Percentiles rank a stretch among this genome's conserved stretches.
phyloP scores from a whole-genome alignment of 2,329 filamentous ascomycete species.

The Lachnellula occidentalis region DNA sequence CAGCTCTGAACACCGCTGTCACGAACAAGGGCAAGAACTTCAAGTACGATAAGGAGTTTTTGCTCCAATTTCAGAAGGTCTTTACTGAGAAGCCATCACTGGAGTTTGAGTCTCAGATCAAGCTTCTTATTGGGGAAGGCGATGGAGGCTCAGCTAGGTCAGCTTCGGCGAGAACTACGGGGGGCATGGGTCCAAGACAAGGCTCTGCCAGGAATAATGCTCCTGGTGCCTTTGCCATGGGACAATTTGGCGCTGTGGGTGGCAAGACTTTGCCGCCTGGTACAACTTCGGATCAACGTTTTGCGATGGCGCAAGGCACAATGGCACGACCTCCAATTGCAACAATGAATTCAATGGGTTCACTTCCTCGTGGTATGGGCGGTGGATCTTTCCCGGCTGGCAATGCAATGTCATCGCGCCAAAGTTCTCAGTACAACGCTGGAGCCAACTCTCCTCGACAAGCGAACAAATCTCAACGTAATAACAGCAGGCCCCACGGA shows the following conservation, averaged over 20 bases:
- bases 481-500: constrained; percentile 58
- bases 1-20: constrained; percentile 77
- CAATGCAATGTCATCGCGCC: constrained; percentile 59
- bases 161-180: constrained; percentile 55
- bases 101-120: constrained; percentile 90
- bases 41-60: constrained; percentile 92
- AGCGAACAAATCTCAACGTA: constrained; percentile 55
- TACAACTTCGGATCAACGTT: constrained; percentile 73
- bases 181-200: constrained; percentile 42
- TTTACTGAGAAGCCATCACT: constrained; percentile 95
- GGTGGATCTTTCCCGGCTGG: constrained; percentile 55
- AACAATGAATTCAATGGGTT: constrained; percentile 48
- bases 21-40: constrained; percentile 76
- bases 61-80: constrained; percentile 92
- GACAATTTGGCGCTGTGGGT: constrained; percentile 54
- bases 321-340: constrained; percentile 40
- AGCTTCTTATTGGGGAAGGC: constrained; percentile 74
- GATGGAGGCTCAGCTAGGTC: constrained; percentile 59
- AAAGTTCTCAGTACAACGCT: constrained; percentile 48
- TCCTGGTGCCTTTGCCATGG: constrained; percentile 58
- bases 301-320: constrained; percentile 55
- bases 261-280: constrained; percentile 63
- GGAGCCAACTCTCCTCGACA: constrained; percentile 67
- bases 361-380: constrained; percentile 56
- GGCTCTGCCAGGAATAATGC: constrained; percentile 47